These are phyloP conservation scores for Corymbia citriodora DNA, from an alignment of 441 rosid species.

Conservation along the genomic window DNA sequence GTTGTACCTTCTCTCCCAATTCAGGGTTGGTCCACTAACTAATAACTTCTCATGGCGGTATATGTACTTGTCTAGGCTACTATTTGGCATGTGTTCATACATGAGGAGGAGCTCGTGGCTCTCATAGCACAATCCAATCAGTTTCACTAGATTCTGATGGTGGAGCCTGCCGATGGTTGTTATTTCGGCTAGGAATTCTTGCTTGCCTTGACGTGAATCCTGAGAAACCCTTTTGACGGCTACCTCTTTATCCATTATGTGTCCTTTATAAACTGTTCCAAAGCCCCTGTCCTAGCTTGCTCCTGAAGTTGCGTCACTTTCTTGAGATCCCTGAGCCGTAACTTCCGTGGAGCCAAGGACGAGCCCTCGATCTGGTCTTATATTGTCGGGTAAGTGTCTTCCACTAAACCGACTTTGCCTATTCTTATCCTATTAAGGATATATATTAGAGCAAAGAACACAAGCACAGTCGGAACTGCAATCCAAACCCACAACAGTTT, in stretches of 20 bases:
- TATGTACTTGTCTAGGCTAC: conserved; percentile 55
- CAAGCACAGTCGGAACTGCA: conserved; percentile 5
- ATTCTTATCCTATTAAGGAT: conserved; percentile 20
- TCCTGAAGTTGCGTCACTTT: conserved; percentile 59
- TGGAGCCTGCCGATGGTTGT: conserved; percentile 67
- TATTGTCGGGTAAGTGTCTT: conserved; percentile 23
- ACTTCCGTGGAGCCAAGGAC: conserved; percentile 45
- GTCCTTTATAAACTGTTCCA: conserved; percentile 70
- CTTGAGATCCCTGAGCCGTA: conserved; percentile 39
- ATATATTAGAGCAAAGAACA: neutral
- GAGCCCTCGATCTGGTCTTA: conserved; percentile 42
- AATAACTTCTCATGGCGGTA: conserved; percentile 21
- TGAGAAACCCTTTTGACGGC: conserved; percentile 62
- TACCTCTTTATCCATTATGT: conserved; percentile 32
- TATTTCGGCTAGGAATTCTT: conserved; percentile 67
- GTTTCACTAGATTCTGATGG: conserved; percentile 55
- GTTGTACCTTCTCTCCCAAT: conserved; percentile 45
- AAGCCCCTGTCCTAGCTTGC: conserved; percentile 64
- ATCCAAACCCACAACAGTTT: conserved; percentile 29
- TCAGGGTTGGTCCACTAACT: conserved; percentile 16
- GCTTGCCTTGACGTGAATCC: conserved; percentile 63
- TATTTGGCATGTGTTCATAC: conserved; percentile 59
- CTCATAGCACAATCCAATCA: conserved; percentile 74
- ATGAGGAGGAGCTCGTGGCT: conserved; percentile 41
- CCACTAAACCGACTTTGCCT: conserved; percentile 1